Evolutionary conservation across 257 asterid species (phyloP).

Genomic region (Solanum dulcamara): DNA sequence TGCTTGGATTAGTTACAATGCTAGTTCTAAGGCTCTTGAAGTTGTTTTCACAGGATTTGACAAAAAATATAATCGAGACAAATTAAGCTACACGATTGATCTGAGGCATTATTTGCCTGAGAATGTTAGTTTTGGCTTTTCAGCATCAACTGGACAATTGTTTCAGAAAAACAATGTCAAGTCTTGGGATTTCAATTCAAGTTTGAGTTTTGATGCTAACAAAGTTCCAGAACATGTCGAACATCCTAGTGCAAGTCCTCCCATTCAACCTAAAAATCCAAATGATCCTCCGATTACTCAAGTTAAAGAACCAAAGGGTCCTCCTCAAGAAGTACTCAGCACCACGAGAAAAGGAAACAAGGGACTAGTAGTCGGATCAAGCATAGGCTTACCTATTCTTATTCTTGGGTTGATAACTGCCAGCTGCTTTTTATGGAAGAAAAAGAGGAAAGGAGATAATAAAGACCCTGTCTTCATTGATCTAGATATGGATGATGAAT

Average conservation of each 20-base stretch:
- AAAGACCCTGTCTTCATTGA: not conserved
- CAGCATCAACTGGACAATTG: conserved; percentile 29
- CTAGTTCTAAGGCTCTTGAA: not conserved
- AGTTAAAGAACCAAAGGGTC: not conserved
- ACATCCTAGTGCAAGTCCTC: conserved; percentile 1
- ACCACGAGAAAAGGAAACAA: not conserved
- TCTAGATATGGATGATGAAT: conserved; percentile 10
- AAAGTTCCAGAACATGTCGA: not conserved
- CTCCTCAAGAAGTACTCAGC: not conserved
- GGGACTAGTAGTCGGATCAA: conserved; percentile 10
- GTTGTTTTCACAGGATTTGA: conserved; percentile 9
- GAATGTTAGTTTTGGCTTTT: conserved; percentile 25
- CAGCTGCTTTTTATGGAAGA: not conserved
- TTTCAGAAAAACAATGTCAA: conserved; percentile 7
- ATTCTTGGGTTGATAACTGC: not conserved
- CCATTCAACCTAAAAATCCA: not conserved
- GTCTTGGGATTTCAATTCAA: conserved; percentile 40
- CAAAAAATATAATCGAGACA: not conserved
- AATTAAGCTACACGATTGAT: conserved; percentile 5
- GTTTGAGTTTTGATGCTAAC: not conserved
- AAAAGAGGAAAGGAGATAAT: not conserved
- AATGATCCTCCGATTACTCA: not conserved
- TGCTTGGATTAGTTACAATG: conserved; percentile 18
- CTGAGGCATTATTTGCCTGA: conserved; percentile 24
- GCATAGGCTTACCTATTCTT: not conserved